These are phyloP conservation scores for Penicillium antarcticum DNA, from an alignment of 495 filamentous ascomycete species.

Conservation along the genomic window DNA sequence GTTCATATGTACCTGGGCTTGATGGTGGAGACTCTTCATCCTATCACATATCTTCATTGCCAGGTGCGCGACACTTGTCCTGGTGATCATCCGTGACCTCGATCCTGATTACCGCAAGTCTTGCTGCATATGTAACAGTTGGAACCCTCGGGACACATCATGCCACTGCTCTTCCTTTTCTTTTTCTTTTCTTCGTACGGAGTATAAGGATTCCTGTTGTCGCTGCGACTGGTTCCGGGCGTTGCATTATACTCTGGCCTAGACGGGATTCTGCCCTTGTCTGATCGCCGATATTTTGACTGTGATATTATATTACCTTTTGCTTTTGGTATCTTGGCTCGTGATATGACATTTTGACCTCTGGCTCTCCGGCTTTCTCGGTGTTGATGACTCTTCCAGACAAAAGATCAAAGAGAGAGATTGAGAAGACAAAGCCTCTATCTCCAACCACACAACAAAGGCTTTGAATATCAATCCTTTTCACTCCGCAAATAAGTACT, in stretches of 20 bases:
- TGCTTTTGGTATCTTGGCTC: conserved; percentile 9
- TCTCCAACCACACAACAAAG: too few relatives aligned
- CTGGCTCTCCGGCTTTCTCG: too few relatives aligned
- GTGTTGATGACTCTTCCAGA: too few relatives aligned
- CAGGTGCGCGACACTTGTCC: background rate
- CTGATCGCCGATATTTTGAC: conserved; percentile 6
- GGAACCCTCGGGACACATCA: conserved; percentile 9
- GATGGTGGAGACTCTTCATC: background rate
- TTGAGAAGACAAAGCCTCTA: too few relatives aligned
- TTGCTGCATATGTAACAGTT: conserved; percentile 13
- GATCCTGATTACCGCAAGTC: conserved; percentile 3
- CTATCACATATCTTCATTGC: background rate
- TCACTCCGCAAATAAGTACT: background rate
- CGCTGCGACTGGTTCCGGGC: conserved; percentile 9
- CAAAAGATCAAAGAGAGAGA: too few relatives aligned
- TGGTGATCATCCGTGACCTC: conserved; percentile 6
- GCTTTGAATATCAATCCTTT: background rate
- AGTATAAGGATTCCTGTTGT: conserved; percentile 18
- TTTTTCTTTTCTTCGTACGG: background rate
- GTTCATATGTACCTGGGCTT: background rate
- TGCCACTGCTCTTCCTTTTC: background rate
- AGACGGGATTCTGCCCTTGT: conserved; percentile 17
- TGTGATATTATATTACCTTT: conserved; percentile 9
- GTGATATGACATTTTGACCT: background rate
- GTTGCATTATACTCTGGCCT: conserved; percentile 20